Base-by-base conservation (phyloP, 2,329 filamentous ascomycete species). In the Nemania sp. region DNA sequence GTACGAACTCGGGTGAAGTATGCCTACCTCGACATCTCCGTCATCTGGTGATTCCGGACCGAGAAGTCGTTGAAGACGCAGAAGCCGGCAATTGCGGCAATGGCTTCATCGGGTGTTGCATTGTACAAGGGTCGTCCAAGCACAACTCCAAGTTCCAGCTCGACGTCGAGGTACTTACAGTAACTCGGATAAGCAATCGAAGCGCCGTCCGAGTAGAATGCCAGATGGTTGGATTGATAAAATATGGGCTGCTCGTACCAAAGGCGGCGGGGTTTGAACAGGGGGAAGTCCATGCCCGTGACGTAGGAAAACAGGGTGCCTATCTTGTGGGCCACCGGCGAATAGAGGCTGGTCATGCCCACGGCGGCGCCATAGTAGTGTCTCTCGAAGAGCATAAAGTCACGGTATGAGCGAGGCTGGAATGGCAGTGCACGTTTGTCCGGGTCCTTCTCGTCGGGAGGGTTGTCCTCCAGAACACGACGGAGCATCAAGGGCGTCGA, bases 31-130 rank as follows among this genome's bases (percentile, higher is more conserved):
- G 52, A 36, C 64, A 66, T 66, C 54, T 66, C 64, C 3, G 37
- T 56, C 59, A 64, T 59, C 51, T 66, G 64, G 17, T 20, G 49
- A 42, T 66, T 62, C 24, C 64, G 58, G 22, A 30, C 62, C 14
- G 62, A 65, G 49, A 66, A 66, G 42, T 66, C 64, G 22, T 66
- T 66, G 41, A 66, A 60, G 14, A 66, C 64, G 30, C 62, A 65
- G 45, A 66, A 66, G 3, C 64, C 64, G 11, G 60, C 64, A 19
- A 66, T 59, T 9, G 63, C 64, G n/a, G 45, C 49, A 15, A 48
- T 49, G 2, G 64, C 63, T 43, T 66, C 64, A 6, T 64, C 53
- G n/a, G 60, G 54, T 12, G 57, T 57, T 8, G 63, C 63, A 44
- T 66, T 61, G 40, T 57, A 62, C 33, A 66, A 52, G 1, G 55